Conservation (phyloP, 108 stramenopile genomes). For the Hondaea fermentalgiana region DNA sequence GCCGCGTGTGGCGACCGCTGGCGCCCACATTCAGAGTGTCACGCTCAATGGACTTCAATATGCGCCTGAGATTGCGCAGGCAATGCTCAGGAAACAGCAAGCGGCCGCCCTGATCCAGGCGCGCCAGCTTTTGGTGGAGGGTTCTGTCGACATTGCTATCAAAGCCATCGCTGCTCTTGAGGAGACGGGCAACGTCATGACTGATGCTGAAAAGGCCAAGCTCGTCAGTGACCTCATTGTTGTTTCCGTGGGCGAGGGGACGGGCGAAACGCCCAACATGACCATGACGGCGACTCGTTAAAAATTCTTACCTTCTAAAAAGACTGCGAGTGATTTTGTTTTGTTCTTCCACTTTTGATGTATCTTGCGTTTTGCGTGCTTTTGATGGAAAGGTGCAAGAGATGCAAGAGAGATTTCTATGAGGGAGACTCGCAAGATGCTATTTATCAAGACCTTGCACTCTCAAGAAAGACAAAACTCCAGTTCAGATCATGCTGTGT, state of each 20-base stretch:
- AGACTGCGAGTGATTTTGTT: too few species aligned
- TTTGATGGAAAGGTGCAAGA: too few species aligned
- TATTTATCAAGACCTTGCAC: too few species aligned
- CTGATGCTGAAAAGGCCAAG: neutral
- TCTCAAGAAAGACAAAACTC: too few species aligned
- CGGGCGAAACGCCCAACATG: neutral
- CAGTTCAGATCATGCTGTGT: too few species aligned
- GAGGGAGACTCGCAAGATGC: too few species aligned
- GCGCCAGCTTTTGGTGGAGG: constrained; percentile 3
- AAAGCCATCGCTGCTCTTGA: neutral
- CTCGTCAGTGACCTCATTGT: neutral
- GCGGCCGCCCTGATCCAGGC: neutral
- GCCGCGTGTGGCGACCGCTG: neutral
- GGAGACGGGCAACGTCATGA: neutral
- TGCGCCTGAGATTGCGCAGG: neutral
- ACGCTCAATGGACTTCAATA: neutral
- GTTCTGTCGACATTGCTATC: neutral
- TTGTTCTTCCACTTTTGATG: too few species aligned
- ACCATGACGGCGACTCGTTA: too few species aligned
- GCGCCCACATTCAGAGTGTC: neutral
- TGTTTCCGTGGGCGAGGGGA: neutral
- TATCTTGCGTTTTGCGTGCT: too few species aligned
- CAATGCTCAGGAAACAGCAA: constrained; percentile 4
- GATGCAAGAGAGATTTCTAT: too few species aligned
- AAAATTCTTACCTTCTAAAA: too few species aligned